Evolutionary conservation across 148 eudicot genomes (phyloP).

Genomic region (Vaccinium vitisidaea): DNA sequence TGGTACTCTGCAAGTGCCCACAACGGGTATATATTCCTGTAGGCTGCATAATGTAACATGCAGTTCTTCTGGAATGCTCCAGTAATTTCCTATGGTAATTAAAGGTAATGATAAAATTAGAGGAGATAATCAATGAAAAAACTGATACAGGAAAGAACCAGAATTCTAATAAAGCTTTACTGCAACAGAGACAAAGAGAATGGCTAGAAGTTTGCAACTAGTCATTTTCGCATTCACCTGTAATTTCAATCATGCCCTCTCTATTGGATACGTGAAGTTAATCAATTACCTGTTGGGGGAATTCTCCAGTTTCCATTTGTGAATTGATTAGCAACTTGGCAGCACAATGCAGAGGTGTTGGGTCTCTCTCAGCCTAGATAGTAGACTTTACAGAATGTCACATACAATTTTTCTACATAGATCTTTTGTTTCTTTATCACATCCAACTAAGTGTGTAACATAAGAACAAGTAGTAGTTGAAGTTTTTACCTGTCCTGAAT

Average conservation of each 20-base stretch:
- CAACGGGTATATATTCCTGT: conserved; percentile 36
- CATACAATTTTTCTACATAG: background rate
- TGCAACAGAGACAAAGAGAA: background rate
- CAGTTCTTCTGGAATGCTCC: conserved; percentile 47
- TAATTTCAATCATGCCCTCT: background rate
- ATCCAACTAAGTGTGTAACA: background rate
- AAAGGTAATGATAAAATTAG: background rate
- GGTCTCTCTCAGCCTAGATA: conserved; percentile 35
- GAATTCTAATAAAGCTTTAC: no score
- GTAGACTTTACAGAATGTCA: background rate
- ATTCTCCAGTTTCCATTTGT: conserved; percentile 44
- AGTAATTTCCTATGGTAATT: conserved; percentile 33
- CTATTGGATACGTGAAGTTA: background rate
- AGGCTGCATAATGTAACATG: conserved; percentile 39
- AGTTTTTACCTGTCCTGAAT: conserved; percentile 29
- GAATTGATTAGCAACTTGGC: conserved; percentile 45
- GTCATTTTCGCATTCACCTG: background rate
- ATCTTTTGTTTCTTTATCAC: background rate
- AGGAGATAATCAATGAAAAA: background rate
- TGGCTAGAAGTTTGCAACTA: no score
- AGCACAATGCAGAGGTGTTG: conserved; percentile 36
- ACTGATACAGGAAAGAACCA: no score
- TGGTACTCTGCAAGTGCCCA: conserved; percentile 47
- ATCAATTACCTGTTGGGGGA: conserved; percentile 40
- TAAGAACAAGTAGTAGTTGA: background rate